A percentile compares a stretch with the other conserved stretches of the same genome.
Conservation (phyloP, 352 stramenopile genomes). For the Pythium plurisporium region DNA sequence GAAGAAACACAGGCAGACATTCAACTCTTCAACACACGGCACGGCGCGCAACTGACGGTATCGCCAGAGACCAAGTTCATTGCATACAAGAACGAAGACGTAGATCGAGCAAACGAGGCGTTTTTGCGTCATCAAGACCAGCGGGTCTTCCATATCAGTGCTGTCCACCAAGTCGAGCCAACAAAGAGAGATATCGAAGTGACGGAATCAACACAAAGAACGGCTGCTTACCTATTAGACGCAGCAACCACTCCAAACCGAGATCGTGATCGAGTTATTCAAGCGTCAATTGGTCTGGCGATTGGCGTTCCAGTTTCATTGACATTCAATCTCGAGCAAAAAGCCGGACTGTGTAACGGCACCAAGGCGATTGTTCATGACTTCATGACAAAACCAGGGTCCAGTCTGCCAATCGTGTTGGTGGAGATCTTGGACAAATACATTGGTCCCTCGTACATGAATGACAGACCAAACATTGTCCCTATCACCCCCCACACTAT, state of each 20-base stretch:
- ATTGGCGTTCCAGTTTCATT: constrained; percentile 1
- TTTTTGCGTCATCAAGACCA: not conserved
- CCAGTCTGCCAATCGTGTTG: not conserved
- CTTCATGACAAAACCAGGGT: not conserved
- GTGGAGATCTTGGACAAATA: constrained; percentile 5
- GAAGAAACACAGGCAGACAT: not conserved
- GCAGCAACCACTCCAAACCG: not conserved
- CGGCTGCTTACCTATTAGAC: not conserved
- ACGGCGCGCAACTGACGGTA: not conserved
- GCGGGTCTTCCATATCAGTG: not conserved
- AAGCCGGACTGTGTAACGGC: constrained; percentile 3
- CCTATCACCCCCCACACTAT: not conserved
- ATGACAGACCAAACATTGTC: not conserved
- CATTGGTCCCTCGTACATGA: not conserved
- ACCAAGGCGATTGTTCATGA: not conserved
- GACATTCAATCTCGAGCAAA: constrained; percentile 4
- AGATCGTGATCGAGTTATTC: not conserved
- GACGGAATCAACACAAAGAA: not conserved
- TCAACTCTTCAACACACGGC: not conserved
- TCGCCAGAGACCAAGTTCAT: not conserved
- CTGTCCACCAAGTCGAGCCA: not conserved
- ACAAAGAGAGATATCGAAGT: not conserved
- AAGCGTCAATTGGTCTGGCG: not conserved
- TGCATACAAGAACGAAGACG: constrained; percentile 6
- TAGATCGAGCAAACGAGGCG: not conserved